A percentile compares a stretch with the other conserved stretches of the same genome.
Evolutionary conservation across 179 eudicot genomes (phyloP).

Genomic region (Silene noctiflora): DNA sequence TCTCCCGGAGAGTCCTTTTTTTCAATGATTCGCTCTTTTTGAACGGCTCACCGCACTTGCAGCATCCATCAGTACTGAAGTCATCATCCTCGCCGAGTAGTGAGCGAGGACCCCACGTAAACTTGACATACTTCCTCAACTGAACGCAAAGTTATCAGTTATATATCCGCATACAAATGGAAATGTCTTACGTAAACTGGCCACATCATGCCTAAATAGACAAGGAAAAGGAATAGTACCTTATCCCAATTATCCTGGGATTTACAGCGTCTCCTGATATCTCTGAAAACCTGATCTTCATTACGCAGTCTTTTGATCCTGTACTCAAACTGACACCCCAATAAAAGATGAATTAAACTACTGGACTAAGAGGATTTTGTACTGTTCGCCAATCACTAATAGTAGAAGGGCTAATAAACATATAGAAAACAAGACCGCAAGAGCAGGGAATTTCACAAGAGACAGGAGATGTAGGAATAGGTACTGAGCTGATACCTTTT

Average conservation of each 20-base stretch:
- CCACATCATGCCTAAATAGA: neutral
- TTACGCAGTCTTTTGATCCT: constrained; percentile 78
- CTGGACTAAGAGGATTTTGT: too few relatives aligned
- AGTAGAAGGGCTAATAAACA: too few relatives aligned
- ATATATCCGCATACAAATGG: constrained; percentile 5
- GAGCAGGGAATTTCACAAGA: too few relatives aligned
- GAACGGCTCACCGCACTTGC: constrained; percentile 42
- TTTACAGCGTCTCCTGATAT: constrained; percentile 57
- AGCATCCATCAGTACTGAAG: constrained; percentile 37
- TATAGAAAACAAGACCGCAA: too few relatives aligned
- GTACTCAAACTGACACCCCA: constrained; percentile 59
- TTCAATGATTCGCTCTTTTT: constrained; percentile 36
- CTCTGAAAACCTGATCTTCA: constrained; percentile 69
- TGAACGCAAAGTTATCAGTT: constrained; percentile 27
- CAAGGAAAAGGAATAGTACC: constrained; percentile 32
- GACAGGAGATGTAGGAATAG: too few relatives aligned
- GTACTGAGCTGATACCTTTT: too few relatives aligned
- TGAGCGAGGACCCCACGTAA: constrained; percentile 63
- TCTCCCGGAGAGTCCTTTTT: constrained; percentile 40
- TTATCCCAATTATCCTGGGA: constrained; percentile 86
- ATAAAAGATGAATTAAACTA: neutral
- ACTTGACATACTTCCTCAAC: constrained; percentile 87
- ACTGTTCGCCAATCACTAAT: too few relatives aligned
- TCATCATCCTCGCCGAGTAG: constrained; percentile 38
- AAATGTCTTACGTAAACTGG: neutral